Evolutionary conservation across 768 basidiomycete species (phyloP).

Genomic region (Leccinellum albellum): DNA sequence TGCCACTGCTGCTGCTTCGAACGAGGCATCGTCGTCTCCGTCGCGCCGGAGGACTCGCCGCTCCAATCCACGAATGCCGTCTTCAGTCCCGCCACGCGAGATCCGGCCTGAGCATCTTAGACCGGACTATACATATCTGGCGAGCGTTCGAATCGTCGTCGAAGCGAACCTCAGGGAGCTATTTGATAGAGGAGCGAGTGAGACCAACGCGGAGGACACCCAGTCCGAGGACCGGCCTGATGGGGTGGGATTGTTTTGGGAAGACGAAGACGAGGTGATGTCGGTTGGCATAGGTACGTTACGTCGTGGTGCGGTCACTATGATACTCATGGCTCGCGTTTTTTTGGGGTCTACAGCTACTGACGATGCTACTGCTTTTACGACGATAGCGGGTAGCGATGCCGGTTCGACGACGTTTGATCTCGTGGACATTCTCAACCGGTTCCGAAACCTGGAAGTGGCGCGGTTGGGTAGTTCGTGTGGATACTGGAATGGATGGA

Average conservation of each 20-base stretch:
- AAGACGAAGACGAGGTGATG: slow-evolving; percentile 23
- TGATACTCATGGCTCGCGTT: background rate
- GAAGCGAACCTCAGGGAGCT: slow-evolving; percentile 49
- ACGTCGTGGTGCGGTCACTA: too few species aligned
- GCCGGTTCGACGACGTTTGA: slow-evolving; percentile 1
- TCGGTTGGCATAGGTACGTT: slow-evolving; percentile 4
- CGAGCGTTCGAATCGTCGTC: slow-evolving; percentile 47
- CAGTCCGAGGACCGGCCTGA: background rate
- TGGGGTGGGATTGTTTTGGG: slow-evolving; percentile 24
- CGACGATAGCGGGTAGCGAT: background rate
- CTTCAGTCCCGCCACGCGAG: slow-evolving; percentile 13
- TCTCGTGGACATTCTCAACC: slow-evolving; percentile 23
- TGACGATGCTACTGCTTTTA: background rate
- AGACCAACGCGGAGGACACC: background rate
- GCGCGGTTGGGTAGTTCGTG: slow-evolving; percentile 40
- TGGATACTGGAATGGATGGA: slow-evolving; percentile 37
- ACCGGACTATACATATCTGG: slow-evolving; percentile 51
- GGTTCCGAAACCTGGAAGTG: slow-evolving; percentile 34
- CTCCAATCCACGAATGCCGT: slow-evolving; percentile 13
- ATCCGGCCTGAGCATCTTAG: slow-evolving; percentile 31
- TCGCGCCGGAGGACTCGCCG: slow-evolving; percentile 17
- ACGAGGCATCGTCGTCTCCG: background rate
- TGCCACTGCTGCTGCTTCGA: background rate
- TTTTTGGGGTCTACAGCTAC: background rate
- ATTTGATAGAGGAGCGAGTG: slow-evolving; percentile 11